These are phyloP conservation scores for Solanum chacoense DNA, from an alignment of 305 asterid species.

Conservation along the genomic window DNA sequence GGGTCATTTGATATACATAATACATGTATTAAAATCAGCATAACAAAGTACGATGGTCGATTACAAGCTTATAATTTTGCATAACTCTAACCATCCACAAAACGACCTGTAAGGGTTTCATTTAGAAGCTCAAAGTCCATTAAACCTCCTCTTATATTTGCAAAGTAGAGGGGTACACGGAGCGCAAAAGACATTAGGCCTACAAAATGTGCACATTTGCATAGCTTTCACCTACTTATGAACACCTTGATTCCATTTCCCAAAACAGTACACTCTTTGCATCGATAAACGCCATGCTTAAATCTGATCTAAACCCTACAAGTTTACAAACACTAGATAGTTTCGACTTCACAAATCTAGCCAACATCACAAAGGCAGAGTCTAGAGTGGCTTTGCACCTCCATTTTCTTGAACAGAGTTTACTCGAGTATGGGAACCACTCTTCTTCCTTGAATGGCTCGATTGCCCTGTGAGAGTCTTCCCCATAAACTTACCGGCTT, in stretches of 20 bases:
- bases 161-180: neutral
- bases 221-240: neutral
- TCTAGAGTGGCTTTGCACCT: conserved; percentile 49
- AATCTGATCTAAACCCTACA: neutral
- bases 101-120: neutral
- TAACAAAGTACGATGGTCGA: too few species aligned
- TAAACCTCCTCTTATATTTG: neutral
- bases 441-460: conserved; percentile 39
- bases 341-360: neutral
- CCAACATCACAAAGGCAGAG: neutral
- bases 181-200: neutral
- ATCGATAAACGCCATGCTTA: neutral
- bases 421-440: conserved; percentile 47
- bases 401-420: conserved; percentile 52
- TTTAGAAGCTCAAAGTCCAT: neutral
- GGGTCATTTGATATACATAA: neutral
- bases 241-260: neutral
- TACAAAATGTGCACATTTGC: neutral
- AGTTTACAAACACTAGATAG: neutral
- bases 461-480: conserved; percentile 38
- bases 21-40: too few species aligned
- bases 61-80: too few species aligned
- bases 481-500: conserved; percentile 88
- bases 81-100: neutral
- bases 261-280: neutral